phyloP scores from a whole-genome alignment of 73 alveolate genomes.

The Stentor coeruleus region DNA sequence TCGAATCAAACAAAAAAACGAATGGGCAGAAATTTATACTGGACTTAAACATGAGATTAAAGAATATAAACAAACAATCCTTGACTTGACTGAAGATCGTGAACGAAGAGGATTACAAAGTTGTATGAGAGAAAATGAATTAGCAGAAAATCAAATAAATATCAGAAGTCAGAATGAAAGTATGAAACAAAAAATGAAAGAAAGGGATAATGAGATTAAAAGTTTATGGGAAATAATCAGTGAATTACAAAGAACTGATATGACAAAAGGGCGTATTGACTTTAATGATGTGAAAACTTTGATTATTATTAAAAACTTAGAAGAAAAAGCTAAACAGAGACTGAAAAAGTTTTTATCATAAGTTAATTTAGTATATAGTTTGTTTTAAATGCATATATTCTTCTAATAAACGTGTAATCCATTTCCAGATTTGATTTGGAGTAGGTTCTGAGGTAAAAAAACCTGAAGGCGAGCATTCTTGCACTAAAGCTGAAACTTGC shows the following conservation, averaged over 20 bases:
- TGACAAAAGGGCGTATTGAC: conserved; percentile 3
- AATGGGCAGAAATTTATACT: conserved; percentile 26
- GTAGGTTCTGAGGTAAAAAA: background rate
- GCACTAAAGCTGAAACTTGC: background rate
- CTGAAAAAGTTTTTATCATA: background rate
- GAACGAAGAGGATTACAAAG: background rate
- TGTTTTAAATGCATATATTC: background rate
- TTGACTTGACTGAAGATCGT: background rate
- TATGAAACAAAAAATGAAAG: background rate
- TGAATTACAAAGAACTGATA: background rate
- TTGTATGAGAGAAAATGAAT: background rate
- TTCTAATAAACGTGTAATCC: background rate
- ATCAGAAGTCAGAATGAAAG: background rate
- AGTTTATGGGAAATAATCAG: background rate
- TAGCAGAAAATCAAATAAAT: background rate
- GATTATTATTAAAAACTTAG: background rate
- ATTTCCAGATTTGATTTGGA: background rate
- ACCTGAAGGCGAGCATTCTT: background rate
- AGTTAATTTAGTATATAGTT: background rate
- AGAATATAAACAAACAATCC: background rate
- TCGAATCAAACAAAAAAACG: conserved; percentile 22
- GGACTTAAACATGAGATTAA: conserved; percentile 24
- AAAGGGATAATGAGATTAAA: background rate
- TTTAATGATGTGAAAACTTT: conserved; percentile 2
- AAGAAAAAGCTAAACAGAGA: conserved; percentile 4